phyloP scores from a whole-genome alignment of 1,284 basidiomycete species.

The Pascua sp. region DNA sequence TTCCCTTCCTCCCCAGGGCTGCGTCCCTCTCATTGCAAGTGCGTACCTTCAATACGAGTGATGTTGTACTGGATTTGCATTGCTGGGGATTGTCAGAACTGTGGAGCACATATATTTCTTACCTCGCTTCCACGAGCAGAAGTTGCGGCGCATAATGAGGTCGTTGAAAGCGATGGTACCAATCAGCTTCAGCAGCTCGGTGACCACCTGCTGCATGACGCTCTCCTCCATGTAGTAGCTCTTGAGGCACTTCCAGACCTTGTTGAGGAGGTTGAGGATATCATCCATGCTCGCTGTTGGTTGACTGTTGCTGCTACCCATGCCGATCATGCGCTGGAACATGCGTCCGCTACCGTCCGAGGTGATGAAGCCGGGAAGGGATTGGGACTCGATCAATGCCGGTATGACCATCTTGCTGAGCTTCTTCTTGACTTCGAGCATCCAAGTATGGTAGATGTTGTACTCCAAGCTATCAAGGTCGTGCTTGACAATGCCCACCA shows the following conservation, averaged over 20 bases:
- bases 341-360: slow-evolving; percentile 83
- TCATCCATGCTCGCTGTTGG: slow-evolving; percentile 99
- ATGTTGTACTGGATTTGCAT: slow-evolving; percentile 99
- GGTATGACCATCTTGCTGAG: slow-evolving; percentile 98
- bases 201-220: slow-evolving; percentile 94
- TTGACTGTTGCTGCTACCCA: slow-evolving; percentile 65
- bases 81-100: slow-evolving; percentile 54
- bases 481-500: slow-evolving; percentile 97
- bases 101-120: slow-evolving; percentile 28
- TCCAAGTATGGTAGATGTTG: slow-evolving; percentile 99
- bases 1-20: slow-evolving; percentile 54
- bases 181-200: slow-evolving; percentile 92
- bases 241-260: slow-evolving; percentile 97
- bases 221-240: slow-evolving; percentile 99
- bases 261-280: slow-evolving; percentile 92
- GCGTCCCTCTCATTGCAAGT: too few species aligned
- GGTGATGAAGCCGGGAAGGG: slow-evolving; percentile 94
- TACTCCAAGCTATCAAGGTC: slow-evolving; percentile 98
- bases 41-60: slow-evolving; percentile 76
- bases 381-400: slow-evolving; percentile 95
- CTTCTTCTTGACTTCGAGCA: slow-evolving; percentile 97
- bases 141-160: slow-evolving; percentile 95
- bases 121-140: slow-evolving; percentile 99
- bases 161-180: slow-evolving; percentile 99
- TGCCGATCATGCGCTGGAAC: slow-evolving; percentile 79